Evolutionary conservation across 257 asterid genomes (phyloP).

Genomic region (Ocimum tenuiflorum): DNA sequence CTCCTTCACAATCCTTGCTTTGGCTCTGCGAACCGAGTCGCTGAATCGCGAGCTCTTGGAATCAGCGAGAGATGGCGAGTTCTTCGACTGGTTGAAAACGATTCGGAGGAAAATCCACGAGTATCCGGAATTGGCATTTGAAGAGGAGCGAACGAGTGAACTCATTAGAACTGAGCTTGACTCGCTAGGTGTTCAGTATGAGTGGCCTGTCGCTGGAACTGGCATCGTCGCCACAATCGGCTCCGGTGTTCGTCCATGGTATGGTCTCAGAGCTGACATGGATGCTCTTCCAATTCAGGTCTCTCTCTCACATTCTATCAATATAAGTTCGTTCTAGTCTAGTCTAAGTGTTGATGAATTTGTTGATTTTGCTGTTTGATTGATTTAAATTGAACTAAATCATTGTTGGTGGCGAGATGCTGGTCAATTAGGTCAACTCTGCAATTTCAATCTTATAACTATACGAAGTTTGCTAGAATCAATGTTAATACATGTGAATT

Average conservation of each 20-base stretch:
- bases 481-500: not conserved
- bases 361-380: not conserved
- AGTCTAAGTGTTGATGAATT: not conserved
- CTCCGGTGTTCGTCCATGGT: constrained; percentile 36
- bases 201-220: constrained; percentile 71
- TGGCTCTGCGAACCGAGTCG: constrained; percentile 28
- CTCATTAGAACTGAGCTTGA: constrained; percentile 67
- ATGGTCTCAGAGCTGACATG: no score
- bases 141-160: constrained; percentile 67
- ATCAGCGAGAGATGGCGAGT: constrained; percentile 51
- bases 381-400: not conserved
- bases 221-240: constrained; percentile 79
- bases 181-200: constrained; percentile 53
- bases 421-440: not conserved
- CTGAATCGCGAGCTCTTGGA: constrained; percentile 40
- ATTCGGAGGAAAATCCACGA: constrained; percentile 69
- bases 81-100: constrained; percentile 59
- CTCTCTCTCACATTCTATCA: not conserved
- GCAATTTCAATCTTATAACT: not conserved
- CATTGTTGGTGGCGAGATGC: not conserved
- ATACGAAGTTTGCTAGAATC: not conserved
- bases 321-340: no score
- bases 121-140: constrained; percentile 69
- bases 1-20: constrained; percentile 7
- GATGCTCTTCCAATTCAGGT: constrained; percentile 68